These are phyloP conservation scores for Clathrospora elynae DNA, from an alignment of 2,329 filamentous ascomycete species.

Conservation along the genomic window DNA sequence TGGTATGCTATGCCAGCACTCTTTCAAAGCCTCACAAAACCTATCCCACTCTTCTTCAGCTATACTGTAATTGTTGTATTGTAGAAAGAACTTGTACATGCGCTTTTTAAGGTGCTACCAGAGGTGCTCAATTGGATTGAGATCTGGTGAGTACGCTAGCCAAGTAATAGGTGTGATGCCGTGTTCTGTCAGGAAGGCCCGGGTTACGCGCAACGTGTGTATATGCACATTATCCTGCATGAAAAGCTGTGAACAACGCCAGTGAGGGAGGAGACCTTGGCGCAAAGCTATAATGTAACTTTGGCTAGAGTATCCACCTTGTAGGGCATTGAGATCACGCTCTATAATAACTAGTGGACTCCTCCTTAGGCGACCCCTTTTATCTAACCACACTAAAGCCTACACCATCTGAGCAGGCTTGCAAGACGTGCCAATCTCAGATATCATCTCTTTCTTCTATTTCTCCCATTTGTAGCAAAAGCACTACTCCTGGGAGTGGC, in stretches of 20 bases:
- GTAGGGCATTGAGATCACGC: conserved; percentile 12
- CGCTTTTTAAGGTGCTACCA: conserved; percentile 28
- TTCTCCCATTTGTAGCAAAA: conserved; percentile 20
- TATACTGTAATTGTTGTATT: conserved; percentile 18
- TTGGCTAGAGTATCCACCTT: conserved; percentile 10
- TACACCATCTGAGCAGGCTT: conserved; percentile 21
- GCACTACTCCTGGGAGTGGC: conserved; percentile 10
- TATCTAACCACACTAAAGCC: conserved; percentile 19
- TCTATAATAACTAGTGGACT: conserved; percentile 16
- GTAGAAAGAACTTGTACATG: conserved; percentile 20
- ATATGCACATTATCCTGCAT: conserved; percentile 31
- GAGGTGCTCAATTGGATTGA: conserved; percentile 39
- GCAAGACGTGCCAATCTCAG: conserved; percentile 5
- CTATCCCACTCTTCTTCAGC: conserved; percentile 14
- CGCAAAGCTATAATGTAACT: conserved; percentile 18
- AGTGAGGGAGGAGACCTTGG: conserved; percentile 13
- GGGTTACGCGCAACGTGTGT: conserved; percentile 14
- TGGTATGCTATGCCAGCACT: conserved; percentile 13
- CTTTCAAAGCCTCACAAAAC: conserved; percentile 17
- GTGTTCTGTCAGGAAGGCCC: conserved; percentile 17
- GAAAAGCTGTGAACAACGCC: conserved; percentile 14
- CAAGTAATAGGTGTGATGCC: conserved; percentile 24
- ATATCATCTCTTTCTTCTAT: conserved; percentile 22
- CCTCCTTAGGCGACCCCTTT: conserved; percentile 4
- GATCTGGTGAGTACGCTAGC: conserved; percentile 29